Evolutionary conservation across 306 rosid genomes (phyloP).

Genomic region (Carpinus fangiana): DNA sequence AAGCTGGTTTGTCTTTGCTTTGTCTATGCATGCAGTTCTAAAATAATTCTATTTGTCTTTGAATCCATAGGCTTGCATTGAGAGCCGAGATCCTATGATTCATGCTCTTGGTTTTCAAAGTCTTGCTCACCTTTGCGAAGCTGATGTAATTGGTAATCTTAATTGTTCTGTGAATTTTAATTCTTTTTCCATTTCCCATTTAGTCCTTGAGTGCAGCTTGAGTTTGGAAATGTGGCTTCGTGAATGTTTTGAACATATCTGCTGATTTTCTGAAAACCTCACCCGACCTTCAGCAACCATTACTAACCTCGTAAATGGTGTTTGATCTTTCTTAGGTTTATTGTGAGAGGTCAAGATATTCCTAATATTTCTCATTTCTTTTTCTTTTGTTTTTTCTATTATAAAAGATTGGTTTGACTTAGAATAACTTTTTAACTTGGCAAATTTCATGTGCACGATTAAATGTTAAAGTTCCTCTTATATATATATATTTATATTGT

Average conservation of each 20-base stretch:
- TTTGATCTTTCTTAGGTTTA: not conserved
- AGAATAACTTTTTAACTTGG: not conserved
- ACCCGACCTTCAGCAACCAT: not conserved
- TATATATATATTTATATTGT: not conserved
- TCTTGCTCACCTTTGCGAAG: slow-evolving; percentile 93
- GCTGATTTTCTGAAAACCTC: not conserved
- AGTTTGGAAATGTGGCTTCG: not conserved
- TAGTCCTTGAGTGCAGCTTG: not conserved
- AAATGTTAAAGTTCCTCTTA: not conserved
- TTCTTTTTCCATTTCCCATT: slow-evolving; percentile 13
- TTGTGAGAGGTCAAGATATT: not conserved
- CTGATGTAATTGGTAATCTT: slow-evolving; percentile 81
- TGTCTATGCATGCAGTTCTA: slow-evolving; percentile 31
- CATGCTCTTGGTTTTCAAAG: slow-evolving; percentile 94
- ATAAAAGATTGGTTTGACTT: not conserved
- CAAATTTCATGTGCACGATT: not conserved
- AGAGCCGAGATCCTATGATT: slow-evolving; percentile 64
- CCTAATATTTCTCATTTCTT: not conserved
- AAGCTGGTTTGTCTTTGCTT: slow-evolving; percentile 26
- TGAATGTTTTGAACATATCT: not conserved
- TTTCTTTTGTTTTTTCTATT: not conserved
- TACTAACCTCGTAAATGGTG: not conserved
- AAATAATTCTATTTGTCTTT: slow-evolving; percentile 31
- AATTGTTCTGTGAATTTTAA: slow-evolving; percentile 24
- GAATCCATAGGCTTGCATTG: slow-evolving; percentile 76